These are phyloP conservation scores for Talaromyces sp. DNA, from an alignment of 2,329 filamentous ascomycete species.

Conservation along the genomic window DNA sequence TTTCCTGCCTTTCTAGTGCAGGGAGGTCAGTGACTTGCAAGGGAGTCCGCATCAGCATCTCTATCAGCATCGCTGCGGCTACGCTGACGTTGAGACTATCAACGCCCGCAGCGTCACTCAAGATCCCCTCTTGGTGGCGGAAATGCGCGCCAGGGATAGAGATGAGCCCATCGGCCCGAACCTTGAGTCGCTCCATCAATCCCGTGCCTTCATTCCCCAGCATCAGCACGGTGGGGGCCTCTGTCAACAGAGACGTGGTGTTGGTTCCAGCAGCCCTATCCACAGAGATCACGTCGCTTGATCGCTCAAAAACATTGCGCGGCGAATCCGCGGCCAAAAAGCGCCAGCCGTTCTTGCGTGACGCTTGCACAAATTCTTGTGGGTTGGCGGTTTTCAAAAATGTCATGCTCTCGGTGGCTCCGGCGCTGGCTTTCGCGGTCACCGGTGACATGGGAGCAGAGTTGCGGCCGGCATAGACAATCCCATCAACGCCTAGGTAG, in stretches of 20 bases:
- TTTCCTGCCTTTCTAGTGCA: not conserved
- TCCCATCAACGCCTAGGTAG: constrained; percentile 83
- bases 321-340: constrained; percentile 69
- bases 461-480: constrained; percentile 69
- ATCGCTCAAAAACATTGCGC: constrained; percentile 12
- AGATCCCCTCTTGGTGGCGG: constrained; percentile 32
- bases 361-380: constrained; percentile 64
- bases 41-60: constrained; percentile 35
- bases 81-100: constrained; percentile 95
- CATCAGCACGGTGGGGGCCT: constrained; percentile 70
- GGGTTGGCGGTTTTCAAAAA: constrained; percentile 68
- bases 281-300: not conserved
- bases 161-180: constrained; percentile 59
- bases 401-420: constrained; percentile 75
- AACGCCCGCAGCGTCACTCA: constrained; percentile 49
- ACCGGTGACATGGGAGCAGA: constrained; percentile 72
- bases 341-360: constrained; percentile 69
- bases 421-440: constrained; percentile 80
- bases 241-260: constrained; percentile 38
- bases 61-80: constrained; percentile 67
- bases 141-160: constrained; percentile 57
- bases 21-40: constrained; percentile 14
- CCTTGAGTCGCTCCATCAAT: constrained; percentile 59
- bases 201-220: constrained; percentile 79
- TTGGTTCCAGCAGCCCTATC: constrained; percentile 6